Conservation (phyloP, 2,329 filamentous ascomycete genomes). For the Penicillium capsulatum region DNA sequence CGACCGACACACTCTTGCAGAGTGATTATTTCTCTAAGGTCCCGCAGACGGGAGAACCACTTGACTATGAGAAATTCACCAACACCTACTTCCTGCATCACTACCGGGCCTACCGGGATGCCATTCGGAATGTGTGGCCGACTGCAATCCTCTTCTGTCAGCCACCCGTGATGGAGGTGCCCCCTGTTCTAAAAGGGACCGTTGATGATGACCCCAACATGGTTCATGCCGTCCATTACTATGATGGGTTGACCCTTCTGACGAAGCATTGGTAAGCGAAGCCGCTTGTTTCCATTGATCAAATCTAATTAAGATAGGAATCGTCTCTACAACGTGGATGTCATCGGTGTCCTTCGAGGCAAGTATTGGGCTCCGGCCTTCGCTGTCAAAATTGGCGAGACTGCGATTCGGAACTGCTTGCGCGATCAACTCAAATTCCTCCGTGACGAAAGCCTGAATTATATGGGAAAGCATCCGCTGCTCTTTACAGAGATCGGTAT, state of each 20-base stretch:
- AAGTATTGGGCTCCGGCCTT: slow-evolving; percentile 85
- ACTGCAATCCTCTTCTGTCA: slow-evolving; percentile 86
- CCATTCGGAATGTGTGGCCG: slow-evolving; percentile 70
- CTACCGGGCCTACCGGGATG: slow-evolving; percentile 70
- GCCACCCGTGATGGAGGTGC: slow-evolving; percentile 85
- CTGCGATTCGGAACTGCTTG: slow-evolving; percentile 89
- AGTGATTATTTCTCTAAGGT: slow-evolving; percentile 86
- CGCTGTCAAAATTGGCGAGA: slow-evolving; percentile 87
- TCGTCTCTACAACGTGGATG: slow-evolving; percentile 92
- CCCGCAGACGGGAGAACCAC: slow-evolving; percentile 65
- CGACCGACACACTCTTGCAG: slow-evolving; percentile 68
- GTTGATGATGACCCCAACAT: slow-evolving; percentile 83
- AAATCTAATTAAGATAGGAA: slow-evolving; percentile 53
- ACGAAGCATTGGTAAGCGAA: slow-evolving; percentile 79
- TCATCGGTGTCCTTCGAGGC: slow-evolving; percentile 84
- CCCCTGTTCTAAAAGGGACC: slow-evolving; percentile 81
- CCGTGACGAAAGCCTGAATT: slow-evolving; percentile 77
- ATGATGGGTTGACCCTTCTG: slow-evolving; percentile 93
- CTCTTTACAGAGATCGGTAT: slow-evolving; percentile 95
- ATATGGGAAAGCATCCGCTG: slow-evolving; percentile 83
- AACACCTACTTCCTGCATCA: slow-evolving; percentile 88
- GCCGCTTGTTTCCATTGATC: neutral
- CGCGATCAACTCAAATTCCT: slow-evolving; percentile 80
- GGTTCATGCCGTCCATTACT: slow-evolving; percentile 92
- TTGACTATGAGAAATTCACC: slow-evolving; percentile 82